Percentiles rank a stretch among this genome's conserved stretches.
These are phyloP conservation scores for Boletellus ananas DNA, from an alignment of 768 basidiomycete species.

Conservation along the genomic window DNA sequence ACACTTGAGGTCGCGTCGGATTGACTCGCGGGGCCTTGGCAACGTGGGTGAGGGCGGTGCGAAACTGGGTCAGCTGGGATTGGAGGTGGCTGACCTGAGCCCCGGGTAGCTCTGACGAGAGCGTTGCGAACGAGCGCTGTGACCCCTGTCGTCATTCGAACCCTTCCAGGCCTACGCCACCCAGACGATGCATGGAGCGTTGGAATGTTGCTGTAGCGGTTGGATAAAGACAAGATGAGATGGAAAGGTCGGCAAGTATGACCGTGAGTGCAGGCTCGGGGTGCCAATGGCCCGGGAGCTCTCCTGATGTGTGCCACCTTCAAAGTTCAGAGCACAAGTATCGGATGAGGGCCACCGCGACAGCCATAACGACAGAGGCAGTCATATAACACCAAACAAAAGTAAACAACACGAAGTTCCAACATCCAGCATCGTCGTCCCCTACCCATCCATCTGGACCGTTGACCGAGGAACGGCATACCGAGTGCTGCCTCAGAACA, in stretches of 20 bases:
- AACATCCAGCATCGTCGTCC: constrained; percentile 65
- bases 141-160: background rate
- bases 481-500: constrained; percentile 60
- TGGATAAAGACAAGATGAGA: too few relatives aligned
- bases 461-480: constrained; percentile 31
- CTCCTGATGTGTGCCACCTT: too few relatives aligned
- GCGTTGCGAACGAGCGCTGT: too few relatives aligned
- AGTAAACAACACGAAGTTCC: constrained; percentile 33
- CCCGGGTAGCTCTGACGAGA: too few relatives aligned
- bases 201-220: too few relatives aligned
- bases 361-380: too few relatives aligned
- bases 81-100: too few relatives aligned
- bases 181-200: background rate
- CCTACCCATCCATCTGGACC: constrained; percentile 43
- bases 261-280: too few relatives aligned
- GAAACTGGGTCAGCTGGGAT: constrained; percentile 42
- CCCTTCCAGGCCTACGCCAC: background rate
- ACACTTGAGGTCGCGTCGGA: constrained; percentile 61
- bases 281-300: too few relatives aligned
- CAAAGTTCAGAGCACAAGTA: too few relatives aligned
- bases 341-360: too few relatives aligned
- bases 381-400: constrained; percentile 7
- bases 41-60: constrained; percentile 72
- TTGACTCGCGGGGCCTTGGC: constrained; percentile 74
- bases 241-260: too few relatives aligned